phyloP scores from a whole-genome alignment of 1,284 basidiomycete species.

The Apiotrichum domesticum region DNA sequence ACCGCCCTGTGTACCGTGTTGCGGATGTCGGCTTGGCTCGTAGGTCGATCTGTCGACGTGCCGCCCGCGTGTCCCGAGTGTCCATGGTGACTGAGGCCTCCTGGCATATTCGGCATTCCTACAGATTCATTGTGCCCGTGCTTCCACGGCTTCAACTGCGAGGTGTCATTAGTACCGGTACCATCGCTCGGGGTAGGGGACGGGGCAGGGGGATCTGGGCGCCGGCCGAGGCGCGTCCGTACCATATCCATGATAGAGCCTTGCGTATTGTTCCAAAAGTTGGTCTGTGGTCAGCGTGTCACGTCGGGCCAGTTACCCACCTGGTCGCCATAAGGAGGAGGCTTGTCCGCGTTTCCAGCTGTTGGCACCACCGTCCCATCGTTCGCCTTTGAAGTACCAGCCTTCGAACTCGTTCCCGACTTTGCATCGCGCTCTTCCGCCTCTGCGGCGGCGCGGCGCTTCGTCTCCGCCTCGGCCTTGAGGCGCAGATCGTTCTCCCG shows the following conservation, averaged over 20 bases:
- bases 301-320: background rate
- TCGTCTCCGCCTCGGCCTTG: conserved; percentile 39
- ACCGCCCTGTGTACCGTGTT: conserved; percentile 60
- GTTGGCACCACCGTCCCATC: background rate
- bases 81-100: background rate
- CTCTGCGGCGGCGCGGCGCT: background rate
- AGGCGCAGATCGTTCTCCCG: conserved; percentile 63
- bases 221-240: background rate
- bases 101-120: too few species aligned
- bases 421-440: background rate
- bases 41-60: conserved; percentile 21
- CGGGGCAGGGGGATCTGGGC: background rate
- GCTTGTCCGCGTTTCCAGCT: background rate
- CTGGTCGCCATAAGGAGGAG: background rate
- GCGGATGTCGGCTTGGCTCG: conserved; percentile 26
- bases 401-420: too few species aligned
- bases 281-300: background rate
- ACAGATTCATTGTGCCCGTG: too few species aligned
- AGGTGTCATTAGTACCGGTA: background rate
- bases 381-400: background rate
- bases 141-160: too few species aligned
- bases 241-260: conserved; percentile 3
- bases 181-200: background rate
- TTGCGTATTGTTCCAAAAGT: background rate
- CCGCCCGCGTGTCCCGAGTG: background rate